Evolutionary conservation across 257 asterid species (phyloP).

Genomic region (Rhazya stricta): DNA sequence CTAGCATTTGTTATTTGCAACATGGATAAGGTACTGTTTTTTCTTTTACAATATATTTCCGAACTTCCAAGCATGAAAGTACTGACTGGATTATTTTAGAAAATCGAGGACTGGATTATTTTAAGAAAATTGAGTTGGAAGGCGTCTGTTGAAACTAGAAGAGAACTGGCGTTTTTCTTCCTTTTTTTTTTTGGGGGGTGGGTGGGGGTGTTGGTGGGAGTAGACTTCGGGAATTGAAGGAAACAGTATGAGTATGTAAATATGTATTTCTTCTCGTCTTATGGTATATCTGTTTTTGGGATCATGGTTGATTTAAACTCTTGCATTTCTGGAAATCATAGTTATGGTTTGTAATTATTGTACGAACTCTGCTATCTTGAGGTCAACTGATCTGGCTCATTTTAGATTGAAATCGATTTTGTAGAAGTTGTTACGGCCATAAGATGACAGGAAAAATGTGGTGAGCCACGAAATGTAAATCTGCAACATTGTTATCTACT

Average conservation of each 20-base stretch:
- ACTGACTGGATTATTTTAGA: neutral
- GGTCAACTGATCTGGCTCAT: neutral
- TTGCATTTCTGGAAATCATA: neutral
- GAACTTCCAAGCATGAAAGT: neutral
- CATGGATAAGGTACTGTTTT: slow-evolving; percentile 76
- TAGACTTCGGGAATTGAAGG: too few relatives aligned
- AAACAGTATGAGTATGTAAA: too few relatives aligned
- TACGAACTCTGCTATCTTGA: neutral
- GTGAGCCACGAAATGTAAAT: neutral
- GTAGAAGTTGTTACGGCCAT: neutral
- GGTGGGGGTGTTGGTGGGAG: neutral
- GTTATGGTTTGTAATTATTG: neutral
- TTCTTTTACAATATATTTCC: neutral
- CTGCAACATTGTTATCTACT: neutral
- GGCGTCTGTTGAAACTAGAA: neutral
- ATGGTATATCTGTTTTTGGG: neutral
- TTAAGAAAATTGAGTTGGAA: neutral
- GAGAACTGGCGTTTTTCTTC: too few relatives aligned
- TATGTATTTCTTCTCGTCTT: neutral
- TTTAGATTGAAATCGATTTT: neutral
- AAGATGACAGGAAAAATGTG: neutral
- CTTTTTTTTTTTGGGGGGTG: too few relatives aligned
- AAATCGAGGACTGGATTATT: neutral
- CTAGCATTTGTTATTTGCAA: slow-evolving; percentile 89
- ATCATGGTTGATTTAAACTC: neutral